Evolutionary conservation across 2,329 filamentous ascomycete species (phyloP), one percentile per base, ranked within the genome.

Genomic region (Ampelomyces quisqualis): DNA sequence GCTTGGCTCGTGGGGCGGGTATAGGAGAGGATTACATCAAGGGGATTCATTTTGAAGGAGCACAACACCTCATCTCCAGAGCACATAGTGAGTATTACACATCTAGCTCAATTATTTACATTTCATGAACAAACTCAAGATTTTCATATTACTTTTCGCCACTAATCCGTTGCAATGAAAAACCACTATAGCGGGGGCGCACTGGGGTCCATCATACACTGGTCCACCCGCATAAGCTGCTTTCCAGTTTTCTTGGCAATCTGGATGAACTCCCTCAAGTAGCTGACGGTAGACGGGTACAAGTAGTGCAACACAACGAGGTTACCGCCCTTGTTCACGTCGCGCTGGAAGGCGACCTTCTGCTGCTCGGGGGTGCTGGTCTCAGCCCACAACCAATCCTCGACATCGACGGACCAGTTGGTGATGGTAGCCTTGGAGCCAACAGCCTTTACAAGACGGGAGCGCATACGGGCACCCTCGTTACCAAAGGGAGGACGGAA

Each of bases 261-360:
- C 51, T 71, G 70, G 60, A 86, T 86, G 55, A 86, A 83, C 65
- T 85, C 73, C 35, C 74, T 70, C 28, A 86, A 72, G 59, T 85
- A 85, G 43, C 70, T 65, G 10, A 86, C 82, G 1, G 84, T 87
- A 31, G 73, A 77, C 29, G 79, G 74, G 60, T 81, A 83, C 23
- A 86, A 66, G 62, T 85, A 87, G 65, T 87, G 84, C 76, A 86
- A 78, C 9, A 87, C 84, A 0, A 84, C 80, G 34, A 87, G 67
- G 49, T 77, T 75, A 1, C 83, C 83, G 1, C 83, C 83, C 54
- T 76, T 79, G 17, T 72, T 70, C 2, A 86, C 74, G 58, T 84
- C 81, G 3, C 78, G 73, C 59, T 79, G 74, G 67, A 87, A 86
- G 9, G 82, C 80, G 3, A 79, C 78, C 10, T 85, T 68, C 67